Base-by-base conservation (phyloP, 1,139 yeast species). In the Blastobotrys ciferrii region DNA sequence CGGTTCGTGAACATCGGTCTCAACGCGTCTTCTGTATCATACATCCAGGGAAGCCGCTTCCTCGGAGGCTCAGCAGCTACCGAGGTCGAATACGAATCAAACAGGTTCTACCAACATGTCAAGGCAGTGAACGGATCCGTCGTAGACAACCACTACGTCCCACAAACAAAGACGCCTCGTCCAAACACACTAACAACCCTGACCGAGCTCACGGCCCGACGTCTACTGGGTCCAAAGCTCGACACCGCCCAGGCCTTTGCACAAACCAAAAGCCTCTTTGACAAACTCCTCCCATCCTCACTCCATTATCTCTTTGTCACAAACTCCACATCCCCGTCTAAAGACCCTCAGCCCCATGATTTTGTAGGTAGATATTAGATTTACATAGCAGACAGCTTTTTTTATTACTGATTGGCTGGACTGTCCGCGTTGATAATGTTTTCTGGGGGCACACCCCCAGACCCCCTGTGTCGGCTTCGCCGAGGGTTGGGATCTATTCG, bases 71-170 rank as follows among this genome's bases (percentile, higher is more conserved):
- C 43, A 2, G 45, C 46, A 4, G 36, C 35, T 6, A 46, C 47
- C 18, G 52, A 49, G 33, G 47, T 45, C 35, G 33, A 44, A 13
- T 49, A 46, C 32, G 46, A 39, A 14, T 17, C 32, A 15, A 15
- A 39, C 33, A 28, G 12, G 13, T 45, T 38, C 32, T 33, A 46
- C 19, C 52, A 54, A 11, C 56, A 51, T 31, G 56, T 50, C 31
- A 50, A 50, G 33, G 56, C 54, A 1, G 47, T 42, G 17, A 47
- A 49, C 20, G 55, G 56, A 2, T 31, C 41, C 5, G 19, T 54
- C 15, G 28, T 36, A 7, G 4, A 12, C 25, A 36, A 36, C 12
- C 40, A 36, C 18, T 36, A 36, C 14, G 12, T 17, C 25, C 11
- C 4, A 12, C 13, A 4, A 18, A 13, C 17, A 11, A 5, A 5